Evolutionary conservation across 2,329 filamentous ascomycete species (phyloP), one percentile per base, ranked within the genome.

Genomic region (Exophiala sp.): DNA sequence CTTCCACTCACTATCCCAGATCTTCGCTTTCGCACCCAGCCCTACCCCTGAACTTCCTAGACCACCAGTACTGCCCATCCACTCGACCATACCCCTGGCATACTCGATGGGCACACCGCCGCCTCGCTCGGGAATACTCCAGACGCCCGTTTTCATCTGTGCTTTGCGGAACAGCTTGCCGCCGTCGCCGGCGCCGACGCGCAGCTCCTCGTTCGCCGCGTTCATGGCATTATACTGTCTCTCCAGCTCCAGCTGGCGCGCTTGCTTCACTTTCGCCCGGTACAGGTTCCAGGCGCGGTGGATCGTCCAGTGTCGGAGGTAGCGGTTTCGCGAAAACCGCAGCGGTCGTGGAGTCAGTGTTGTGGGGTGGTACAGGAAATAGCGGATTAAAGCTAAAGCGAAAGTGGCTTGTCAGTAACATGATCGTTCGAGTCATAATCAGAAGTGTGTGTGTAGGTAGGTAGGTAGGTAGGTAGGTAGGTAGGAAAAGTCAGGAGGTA

Each of bases 251-350:
- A 76, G 72, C 65, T 86, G 77, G 44, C 81, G 77, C 29, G 73
- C 71, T 57, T 78, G 74, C 42, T 82, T 82, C 62, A 82, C 77
- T 65, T 86, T 79, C 60, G 83, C 78, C 62, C 83, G 82, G 71
- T 85, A 85, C 23, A 97, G 76, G 63, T 87, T 78, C 88, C 90
- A 97, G 18, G 91, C 91, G 62, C 93, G 89, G 75, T 97, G 90
- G 69, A 98, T 97, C 44, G 93, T 97, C 93, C 93, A 98, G 76
- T 98, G 93, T 40, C 93, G 87, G 58, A 98, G 82, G 69, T 82
- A 80, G 49, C 93, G 83, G 69, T 85, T 86, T 61, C 91, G 88
- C 34, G 82, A 88, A 79, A 97, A 90, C 62, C 88, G 85, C 58
- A 98, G 80, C 1, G 93, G 90, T 10, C 83, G 80, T 0, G 83